These are phyloP conservation scores for Ceratocystis variospora DNA, from an alignment of 2,329 filamentous ascomycete species.

Conservation along the genomic window DNA sequence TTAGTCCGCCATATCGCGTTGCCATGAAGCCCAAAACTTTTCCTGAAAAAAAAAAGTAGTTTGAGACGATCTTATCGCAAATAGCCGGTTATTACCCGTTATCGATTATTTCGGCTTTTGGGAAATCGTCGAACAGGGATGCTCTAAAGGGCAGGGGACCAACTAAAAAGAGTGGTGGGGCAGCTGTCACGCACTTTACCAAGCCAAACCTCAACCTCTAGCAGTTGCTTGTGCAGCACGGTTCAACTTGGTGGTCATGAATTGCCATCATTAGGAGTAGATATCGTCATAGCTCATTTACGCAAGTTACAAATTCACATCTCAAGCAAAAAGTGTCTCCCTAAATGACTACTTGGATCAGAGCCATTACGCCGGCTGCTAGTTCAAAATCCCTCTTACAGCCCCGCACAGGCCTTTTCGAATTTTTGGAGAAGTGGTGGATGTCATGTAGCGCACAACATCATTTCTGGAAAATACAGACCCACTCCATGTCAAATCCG, in stretches of 20 bases:
- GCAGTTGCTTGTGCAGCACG: not conserved
- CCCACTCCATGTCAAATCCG: not conserved
- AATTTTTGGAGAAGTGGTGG: not conserved
- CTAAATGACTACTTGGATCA: not conserved
- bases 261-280: not conserved
- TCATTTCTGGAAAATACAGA: not conserved
- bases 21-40: conserved; percentile 21
- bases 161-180: not conserved
- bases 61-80: conserved; percentile 14
- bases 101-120: not conserved
- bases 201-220: not conserved
- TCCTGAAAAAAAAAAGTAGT: conserved; percentile 18
- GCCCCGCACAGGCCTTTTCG: not conserved
- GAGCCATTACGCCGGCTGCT: not conserved
- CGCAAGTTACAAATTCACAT: not conserved
- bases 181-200: not conserved
- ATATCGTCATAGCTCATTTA: not conserved
- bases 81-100: conserved; percentile 14
- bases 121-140: not conserved
- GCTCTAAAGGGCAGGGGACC: not conserved
- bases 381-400: not conserved
- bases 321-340: not conserved
- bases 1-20: conserved; percentile 7
- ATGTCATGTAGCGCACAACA: not conserved
- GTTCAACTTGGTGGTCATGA: not conserved